Evolutionary conservation across 148 eudicot species (phyloP).

Genomic region (Rhododendron molle): DNA sequence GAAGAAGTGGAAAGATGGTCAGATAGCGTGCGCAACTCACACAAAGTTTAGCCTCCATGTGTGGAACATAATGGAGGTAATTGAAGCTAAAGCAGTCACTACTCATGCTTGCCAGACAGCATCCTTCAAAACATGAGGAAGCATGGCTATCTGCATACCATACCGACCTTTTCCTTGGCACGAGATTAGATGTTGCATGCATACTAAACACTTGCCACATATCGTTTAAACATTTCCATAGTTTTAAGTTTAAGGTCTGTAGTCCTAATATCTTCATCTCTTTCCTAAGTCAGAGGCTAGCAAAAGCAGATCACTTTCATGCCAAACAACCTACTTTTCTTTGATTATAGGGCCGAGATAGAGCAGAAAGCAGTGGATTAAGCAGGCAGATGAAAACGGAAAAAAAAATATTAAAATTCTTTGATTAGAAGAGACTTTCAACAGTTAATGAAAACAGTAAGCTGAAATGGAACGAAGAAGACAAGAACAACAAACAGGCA

Average conservation of each 20-base stretch:
- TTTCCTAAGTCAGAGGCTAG: not conserved
- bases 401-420: not conserved
- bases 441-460: not conserved
- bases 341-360: not conserved
- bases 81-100: constrained; percentile 1
- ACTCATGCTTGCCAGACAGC: not conserved
- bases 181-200: constrained; percentile 3
- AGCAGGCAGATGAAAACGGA: not conserved
- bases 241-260: not conserved
- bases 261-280: not conserved
- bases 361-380: not conserved
- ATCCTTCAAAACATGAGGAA: constrained; percentile 7
- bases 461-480: not conserved
- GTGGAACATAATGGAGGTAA: not conserved
- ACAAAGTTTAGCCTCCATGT: not conserved
- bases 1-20: not conserved
- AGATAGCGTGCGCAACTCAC: not conserved
- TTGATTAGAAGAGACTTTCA: not conserved
- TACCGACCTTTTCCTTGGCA: not conserved
- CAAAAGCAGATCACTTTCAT: not conserved
- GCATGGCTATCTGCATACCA: not conserved
- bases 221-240: not conserved
- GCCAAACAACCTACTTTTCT: not conserved
- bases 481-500: not conserved
- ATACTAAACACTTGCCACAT: not conserved